Conservation (phyloP, 2,329 filamentous ascomycete genomes). For the Coniochaeta hoffmannii region DNA sequence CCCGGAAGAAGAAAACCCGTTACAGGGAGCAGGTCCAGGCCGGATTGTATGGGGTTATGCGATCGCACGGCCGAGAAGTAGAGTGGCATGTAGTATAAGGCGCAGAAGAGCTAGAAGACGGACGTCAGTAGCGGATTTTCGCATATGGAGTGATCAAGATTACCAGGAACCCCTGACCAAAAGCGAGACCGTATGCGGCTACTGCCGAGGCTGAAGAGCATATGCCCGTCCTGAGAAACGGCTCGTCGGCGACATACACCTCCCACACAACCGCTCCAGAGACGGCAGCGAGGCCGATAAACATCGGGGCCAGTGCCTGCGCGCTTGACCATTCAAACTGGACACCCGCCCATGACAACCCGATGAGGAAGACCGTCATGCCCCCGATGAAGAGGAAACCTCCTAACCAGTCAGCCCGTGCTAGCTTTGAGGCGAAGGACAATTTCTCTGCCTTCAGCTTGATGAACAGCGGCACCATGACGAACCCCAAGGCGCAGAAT, state of each 20-base stretch:
- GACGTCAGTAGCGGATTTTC: neutral
- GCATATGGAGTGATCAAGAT: no score
- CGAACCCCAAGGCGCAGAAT: slow-evolving; percentile 30
- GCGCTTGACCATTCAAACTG: slow-evolving; percentile 32
- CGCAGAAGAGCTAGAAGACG: slow-evolving; percentile 16
- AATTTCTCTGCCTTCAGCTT: slow-evolving; percentile 27
- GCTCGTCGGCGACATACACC: slow-evolving; percentile 19
- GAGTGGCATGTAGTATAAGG: slow-evolving; percentile 25
- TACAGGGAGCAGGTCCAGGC: no score
- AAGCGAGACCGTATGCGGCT: slow-evolving; percentile 21
- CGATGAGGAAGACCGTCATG: slow-evolving; percentile 35
- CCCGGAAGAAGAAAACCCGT: no score
- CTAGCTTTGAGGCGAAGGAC: slow-evolving; percentile 24
- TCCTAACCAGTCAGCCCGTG: slow-evolving; percentile 37
- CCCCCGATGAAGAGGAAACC: slow-evolving; percentile 35
- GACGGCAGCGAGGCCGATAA: slow-evolving; percentile 33
- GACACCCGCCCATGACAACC: slow-evolving; percentile 39
- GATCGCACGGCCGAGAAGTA: no score
- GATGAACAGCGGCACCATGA: slow-evolving; percentile 32
- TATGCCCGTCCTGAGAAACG: slow-evolving; percentile 22
- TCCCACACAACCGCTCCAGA: slow-evolving; percentile 30
- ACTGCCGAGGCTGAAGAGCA: slow-evolving; percentile 21
- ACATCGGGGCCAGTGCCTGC: slow-evolving; percentile 32
- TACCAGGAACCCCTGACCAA: slow-evolving; percentile 21
- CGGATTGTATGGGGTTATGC: no score